phyloP scores from a whole-genome alignment of 164 flowering plant genomes.

The Santalum album region DNA sequence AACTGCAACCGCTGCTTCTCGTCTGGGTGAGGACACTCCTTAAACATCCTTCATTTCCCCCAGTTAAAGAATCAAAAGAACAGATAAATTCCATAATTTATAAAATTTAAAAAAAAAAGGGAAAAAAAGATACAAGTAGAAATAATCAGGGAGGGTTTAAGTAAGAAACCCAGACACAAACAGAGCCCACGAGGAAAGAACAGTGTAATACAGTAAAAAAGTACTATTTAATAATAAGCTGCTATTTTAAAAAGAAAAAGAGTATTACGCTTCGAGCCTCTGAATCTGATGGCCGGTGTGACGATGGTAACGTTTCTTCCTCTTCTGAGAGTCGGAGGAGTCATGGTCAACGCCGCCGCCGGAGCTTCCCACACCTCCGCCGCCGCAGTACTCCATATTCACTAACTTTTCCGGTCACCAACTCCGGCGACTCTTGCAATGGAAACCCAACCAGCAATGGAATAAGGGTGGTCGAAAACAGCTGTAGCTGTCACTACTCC shows the following conservation, averaged over 20 bases:
- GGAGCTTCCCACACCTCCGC: conserved; percentile 25
- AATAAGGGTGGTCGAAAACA: too few relatives aligned
- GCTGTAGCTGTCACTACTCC: neutral
- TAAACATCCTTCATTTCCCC: conserved; percentile 45
- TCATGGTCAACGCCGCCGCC: conserved; percentile 48
- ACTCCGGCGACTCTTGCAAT: neutral
- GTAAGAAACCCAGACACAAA: too few relatives aligned
- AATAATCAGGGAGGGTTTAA: too few relatives aligned
- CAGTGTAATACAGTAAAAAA: neutral
- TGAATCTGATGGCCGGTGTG: conserved; percentile 82
- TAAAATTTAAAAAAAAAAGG: neutral
- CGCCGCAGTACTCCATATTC: neutral
- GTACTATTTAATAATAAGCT: too few relatives aligned
- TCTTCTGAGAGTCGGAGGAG: conserved; percentile 36
- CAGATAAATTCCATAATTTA: neutral
- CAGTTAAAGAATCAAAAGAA: neutral
- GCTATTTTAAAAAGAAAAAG: neutral
- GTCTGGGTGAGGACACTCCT: conserved; percentile 85
- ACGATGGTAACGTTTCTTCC: conserved; percentile 74
- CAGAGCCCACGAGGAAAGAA: too few relatives aligned
- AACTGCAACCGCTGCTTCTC: conserved; percentile 64
- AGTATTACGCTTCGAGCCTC: conserved; percentile 57
- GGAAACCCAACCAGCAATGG: too few relatives aligned
- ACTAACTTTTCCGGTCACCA: neutral
- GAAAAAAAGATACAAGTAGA: neutral